Evolutionary conservation across 805 yeast species (phyloP), one percentile per base, ranked within the genome.

Genomic region (Cyberlindnera misumaiensis): DNA sequence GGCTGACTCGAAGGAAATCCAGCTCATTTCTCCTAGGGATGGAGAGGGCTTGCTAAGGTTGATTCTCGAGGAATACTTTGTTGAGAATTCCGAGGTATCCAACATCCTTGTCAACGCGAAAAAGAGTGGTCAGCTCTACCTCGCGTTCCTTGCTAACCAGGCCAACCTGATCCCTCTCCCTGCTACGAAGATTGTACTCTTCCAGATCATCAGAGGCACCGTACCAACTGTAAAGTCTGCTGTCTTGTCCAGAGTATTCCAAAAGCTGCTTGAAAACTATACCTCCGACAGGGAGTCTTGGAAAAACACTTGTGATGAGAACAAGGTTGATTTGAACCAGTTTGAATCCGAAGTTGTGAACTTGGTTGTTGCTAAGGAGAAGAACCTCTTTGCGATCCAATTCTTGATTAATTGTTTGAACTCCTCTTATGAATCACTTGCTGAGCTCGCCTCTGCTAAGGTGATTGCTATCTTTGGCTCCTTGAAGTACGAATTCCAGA

Each of bases 91-190:
- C 18, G 77, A 73, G 49, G 57, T 76, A 42, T 55, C 67, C 39
- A 42, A 60, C 45, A 46, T 51, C 22, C 58, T 70, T 22, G 51
- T 72, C 4, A 64, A 67, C 31, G 65, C 64, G 18, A 79, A 80
- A 53, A 74, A 71, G 49, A 77, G 72, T 31, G 81, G 80, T 12
- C 71, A 73, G 40, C 62, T 81, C 5, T 66, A 73, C 32, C 58
- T 80, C 38, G 73, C 88, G 0, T 83, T 80, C 47, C 67, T 86
- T 51, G 75, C 82, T 14, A 77, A 81, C 40, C 93, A 87, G 58
- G 83, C 85, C 52, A 56, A 65, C 28, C 48, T 63, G 8, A 62
- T 70, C 17, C 60, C 74, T 8, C 46, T 78, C 17, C 80, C 83
- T 16, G 68, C 61, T 15, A 65, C 85, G 16, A 83, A 87, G 52